Percentiles rank a stretch among this genome's conserved stretches.
Conservation (phyloP, 2,329 filamentous ascomycete genomes). For the Lecanoromycetidae sp. region DNA sequence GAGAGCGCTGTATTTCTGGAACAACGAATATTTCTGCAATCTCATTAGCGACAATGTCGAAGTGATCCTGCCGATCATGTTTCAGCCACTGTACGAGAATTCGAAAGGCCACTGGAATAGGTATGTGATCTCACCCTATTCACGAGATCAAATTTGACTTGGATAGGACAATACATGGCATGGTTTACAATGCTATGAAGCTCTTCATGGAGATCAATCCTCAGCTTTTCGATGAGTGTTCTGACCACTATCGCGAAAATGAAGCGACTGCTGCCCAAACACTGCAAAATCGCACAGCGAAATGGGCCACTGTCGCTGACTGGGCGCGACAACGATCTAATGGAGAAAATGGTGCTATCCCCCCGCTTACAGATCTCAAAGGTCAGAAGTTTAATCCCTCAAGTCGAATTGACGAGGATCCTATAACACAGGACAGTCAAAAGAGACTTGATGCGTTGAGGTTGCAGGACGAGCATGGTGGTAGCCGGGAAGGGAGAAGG, state of each 20-base stretch:
- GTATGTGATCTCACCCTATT: conserved; percentile 39
- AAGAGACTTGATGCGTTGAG: conserved; percentile 82
- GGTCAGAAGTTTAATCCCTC: conserved; percentile 16
- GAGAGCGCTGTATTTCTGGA: conserved; percentile 97
- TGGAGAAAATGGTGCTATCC: conserved; percentile 7
- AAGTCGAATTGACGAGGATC: conserved; percentile 57
- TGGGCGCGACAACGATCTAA: conserved; percentile 51
- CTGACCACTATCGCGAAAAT: conserved; percentile 92
- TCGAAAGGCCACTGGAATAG: conserved; percentile 99
- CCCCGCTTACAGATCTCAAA: conserved; percentile 13
- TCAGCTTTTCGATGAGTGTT: conserved; percentile 95
- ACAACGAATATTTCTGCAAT: conserved; percentile 99
- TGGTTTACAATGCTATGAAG: conserved; percentile 99
- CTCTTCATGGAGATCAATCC: conserved; percentile 99
- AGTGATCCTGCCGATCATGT: conserved; percentile 98
- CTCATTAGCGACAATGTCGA: conserved; percentile 98
- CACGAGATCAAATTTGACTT: conserved; percentile 20
- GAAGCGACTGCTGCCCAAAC: conserved; percentile 84
- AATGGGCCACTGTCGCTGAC: conserved; percentile 78
- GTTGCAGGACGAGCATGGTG: conserved; percentile 59
- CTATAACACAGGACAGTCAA: conserved; percentile 67
- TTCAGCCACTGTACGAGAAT: conserved; percentile 94
- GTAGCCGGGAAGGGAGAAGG: conserved; percentile 34
- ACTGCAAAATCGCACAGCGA: conserved; percentile 67
- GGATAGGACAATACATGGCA: conserved; percentile 86